Percentiles rank a stretch among this genome's conserved stretches.
Conservation (phyloP, 768 basidiomycete genomes). For the Lepiota brunneoincarnata region DNA sequence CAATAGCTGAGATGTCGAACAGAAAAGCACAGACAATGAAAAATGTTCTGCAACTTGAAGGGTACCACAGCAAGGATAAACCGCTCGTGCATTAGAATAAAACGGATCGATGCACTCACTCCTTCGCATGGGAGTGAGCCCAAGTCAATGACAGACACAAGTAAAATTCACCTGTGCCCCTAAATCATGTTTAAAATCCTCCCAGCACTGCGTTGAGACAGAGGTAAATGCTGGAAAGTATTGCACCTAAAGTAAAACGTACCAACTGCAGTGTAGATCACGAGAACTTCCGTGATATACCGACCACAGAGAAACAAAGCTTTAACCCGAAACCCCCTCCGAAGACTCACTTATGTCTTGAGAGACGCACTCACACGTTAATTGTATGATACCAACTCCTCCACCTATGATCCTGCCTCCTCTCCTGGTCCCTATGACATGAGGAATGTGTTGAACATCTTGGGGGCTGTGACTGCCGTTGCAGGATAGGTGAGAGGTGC, state of each 20-base stretch:
- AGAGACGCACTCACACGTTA: too few species aligned
- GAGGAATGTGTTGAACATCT: too few species aligned
- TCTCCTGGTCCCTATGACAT: too few species aligned
- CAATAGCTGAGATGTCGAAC: not conserved
- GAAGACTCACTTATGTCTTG: too few species aligned
- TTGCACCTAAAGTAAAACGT: not conserved
- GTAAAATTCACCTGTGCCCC: not conserved
- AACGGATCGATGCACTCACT: not conserved
- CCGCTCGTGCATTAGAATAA: not conserved
- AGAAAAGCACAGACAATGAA: not conserved
- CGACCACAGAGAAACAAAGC: not conserved
- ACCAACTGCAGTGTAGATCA: not conserved
- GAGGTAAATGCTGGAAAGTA: not conserved
- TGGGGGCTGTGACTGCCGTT: too few species aligned
- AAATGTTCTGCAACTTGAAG: not conserved
- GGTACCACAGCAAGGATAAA: too few species aligned
- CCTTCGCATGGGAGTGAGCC: not conserved
- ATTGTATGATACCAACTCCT: too few species aligned
- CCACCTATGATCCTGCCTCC: too few species aligned
- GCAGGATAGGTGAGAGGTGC: too few species aligned
- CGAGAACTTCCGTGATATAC: not conserved
- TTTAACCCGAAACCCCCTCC: not conserved
- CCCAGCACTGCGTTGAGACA: not conserved
- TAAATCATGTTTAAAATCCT: not conserved
- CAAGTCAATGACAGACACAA: not conserved